These are phyloP conservation scores for Pleurotus salmoneostramineus DNA, from an alignment of 768 basidiomycete species.

Conservation along the genomic window DNA sequence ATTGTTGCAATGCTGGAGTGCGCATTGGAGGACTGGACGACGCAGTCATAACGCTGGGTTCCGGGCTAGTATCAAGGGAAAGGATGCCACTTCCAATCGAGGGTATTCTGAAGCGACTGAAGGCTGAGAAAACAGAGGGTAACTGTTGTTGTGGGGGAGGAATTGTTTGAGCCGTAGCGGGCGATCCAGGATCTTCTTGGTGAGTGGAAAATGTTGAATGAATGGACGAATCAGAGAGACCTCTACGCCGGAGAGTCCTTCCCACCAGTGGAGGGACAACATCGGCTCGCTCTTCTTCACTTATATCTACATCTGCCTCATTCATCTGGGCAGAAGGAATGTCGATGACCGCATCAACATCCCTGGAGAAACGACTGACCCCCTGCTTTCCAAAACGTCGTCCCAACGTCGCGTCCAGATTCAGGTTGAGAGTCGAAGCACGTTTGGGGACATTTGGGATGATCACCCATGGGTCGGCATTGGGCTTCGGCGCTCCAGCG, in stretches of 20 bases:
- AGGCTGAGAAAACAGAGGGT: constrained; percentile 49
- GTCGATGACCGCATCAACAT: constrained; percentile 80
- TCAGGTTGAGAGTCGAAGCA: constrained; percentile 11
- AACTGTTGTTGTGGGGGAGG: constrained; percentile 14
- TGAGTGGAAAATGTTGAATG: constrained; percentile 76
- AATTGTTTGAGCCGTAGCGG: neutral
- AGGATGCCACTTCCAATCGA: neutral
- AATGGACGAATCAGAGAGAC: constrained; percentile 90
- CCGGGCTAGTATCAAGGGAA: neutral
- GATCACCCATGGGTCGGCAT: constrained; percentile 72
- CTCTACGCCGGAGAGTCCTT: constrained; percentile 69
- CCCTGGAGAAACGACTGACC: constrained; percentile 46
- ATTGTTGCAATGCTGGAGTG: neutral
- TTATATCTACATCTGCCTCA: constrained; percentile 23
- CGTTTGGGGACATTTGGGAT: constrained; percentile 37
- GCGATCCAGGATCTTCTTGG: constrained; percentile 25
- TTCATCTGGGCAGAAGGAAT: constrained; percentile 24
- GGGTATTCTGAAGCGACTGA: constrained; percentile 39
- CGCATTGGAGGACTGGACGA: too few species aligned
- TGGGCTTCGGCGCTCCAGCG: constrained; percentile 71
- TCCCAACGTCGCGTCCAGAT: constrained; percentile 19
- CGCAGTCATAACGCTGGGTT: neutral
- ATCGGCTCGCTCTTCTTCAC: constrained; percentile 37
- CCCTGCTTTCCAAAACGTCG: constrained; percentile 14
- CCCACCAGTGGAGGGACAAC: constrained; percentile 52